phyloP scores from a whole-genome alignment of 2,329 filamentous ascomycete species.

The Elsinoe perseae region DNA sequence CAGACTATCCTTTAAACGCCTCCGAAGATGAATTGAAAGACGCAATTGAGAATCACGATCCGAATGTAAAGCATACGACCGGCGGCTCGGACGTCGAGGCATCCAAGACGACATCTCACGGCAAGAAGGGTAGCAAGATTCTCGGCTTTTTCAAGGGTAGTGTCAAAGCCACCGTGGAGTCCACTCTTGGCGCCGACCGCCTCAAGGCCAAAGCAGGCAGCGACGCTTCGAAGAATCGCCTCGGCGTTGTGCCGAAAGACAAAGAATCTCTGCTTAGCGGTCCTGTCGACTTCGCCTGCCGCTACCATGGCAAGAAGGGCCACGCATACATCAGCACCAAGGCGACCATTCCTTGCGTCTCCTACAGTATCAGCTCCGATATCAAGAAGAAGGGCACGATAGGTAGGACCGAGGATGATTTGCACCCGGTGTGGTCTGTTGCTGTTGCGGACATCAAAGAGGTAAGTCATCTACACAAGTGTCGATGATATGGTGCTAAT shows the following conservation, averaged over 20 bases:
- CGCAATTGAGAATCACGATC: slow-evolving; percentile 45
- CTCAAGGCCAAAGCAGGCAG: slow-evolving; percentile 58
- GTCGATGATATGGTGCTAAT: too few species aligned
- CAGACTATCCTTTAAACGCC: slow-evolving; percentile 52
- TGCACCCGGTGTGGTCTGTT: slow-evolving; percentile 59
- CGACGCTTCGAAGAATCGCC: slow-evolving; percentile 57
- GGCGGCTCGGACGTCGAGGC: slow-evolving; percentile 48
- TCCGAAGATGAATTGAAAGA: slow-evolving; percentile 57
- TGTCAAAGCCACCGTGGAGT: slow-evolving; percentile 64
- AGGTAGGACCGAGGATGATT: slow-evolving; percentile 43
- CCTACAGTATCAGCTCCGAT: slow-evolving; percentile 51
- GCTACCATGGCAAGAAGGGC: slow-evolving; percentile 63
- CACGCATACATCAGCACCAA: slow-evolving; percentile 62
- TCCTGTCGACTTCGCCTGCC: slow-evolving; percentile 67
- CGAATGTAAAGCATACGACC: slow-evolving; percentile 39
- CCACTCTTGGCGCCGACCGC: slow-evolving; percentile 62
- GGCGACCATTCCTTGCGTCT: slow-evolving; percentile 59
- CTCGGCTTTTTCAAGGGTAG: slow-evolving; percentile 61
- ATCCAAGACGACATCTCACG: slow-evolving; percentile 41
- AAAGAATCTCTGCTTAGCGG: slow-evolving; percentile 45
- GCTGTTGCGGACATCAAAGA: slow-evolving; percentile 64
- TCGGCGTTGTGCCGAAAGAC: slow-evolving; percentile 57
- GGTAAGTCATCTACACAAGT: too few species aligned
- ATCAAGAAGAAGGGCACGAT: slow-evolving; percentile 36
- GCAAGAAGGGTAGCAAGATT: slow-evolving; percentile 44